These are phyloP conservation scores for Exophiala alcalophila DNA, from an alignment of 2,329 filamentous ascomycete species.

Conservation along the genomic window DNA sequence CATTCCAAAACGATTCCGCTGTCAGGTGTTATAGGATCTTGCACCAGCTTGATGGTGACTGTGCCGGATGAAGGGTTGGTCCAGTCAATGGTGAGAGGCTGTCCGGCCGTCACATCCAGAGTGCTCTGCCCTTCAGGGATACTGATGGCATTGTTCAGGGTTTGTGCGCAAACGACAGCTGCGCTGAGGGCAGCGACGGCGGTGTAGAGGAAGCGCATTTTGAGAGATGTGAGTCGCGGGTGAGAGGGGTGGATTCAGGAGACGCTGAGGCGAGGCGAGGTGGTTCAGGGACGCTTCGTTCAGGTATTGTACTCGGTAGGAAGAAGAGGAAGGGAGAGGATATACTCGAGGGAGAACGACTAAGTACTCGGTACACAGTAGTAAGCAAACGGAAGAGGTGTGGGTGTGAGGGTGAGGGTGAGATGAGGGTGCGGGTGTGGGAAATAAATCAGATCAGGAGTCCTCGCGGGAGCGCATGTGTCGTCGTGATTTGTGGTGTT, in stretches of 20 bases:
- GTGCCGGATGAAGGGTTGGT: conserved; percentile 48
- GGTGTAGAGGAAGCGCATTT: conserved; percentile 47
- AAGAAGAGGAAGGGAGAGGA: too few relatives aligned
- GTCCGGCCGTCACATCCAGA: conserved; percentile 47
- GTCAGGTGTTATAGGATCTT: conserved; percentile 39
- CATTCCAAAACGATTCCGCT: conserved; percentile 43
- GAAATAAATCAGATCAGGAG: too few relatives aligned
- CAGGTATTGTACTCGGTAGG: too few relatives aligned
- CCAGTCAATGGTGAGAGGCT: conserved; percentile 50
- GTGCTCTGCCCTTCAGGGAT: conserved; percentile 38
- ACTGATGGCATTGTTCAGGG: conserved; percentile 50
- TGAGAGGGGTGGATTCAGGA: too few relatives aligned
- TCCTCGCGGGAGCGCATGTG: too few relatives aligned
- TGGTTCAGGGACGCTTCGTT: conserved; percentile 2
- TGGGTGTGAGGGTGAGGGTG: too few relatives aligned
- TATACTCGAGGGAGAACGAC: too few relatives aligned
- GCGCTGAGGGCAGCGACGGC: conserved; percentile 46
- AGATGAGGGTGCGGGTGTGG: too few relatives aligned
- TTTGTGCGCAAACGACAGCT: conserved; percentile 42
- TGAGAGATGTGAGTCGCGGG: conserved; percentile 28
- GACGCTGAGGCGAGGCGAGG: neutral
- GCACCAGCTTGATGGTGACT: conserved; percentile 51
- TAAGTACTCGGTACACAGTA: too few relatives aligned
- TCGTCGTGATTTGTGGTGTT: too few relatives aligned
- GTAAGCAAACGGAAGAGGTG: too few relatives aligned